phyloP scores from a whole-genome alignment of 768 basidiomycete species.

The Lactarius hengduanensis region DNA sequence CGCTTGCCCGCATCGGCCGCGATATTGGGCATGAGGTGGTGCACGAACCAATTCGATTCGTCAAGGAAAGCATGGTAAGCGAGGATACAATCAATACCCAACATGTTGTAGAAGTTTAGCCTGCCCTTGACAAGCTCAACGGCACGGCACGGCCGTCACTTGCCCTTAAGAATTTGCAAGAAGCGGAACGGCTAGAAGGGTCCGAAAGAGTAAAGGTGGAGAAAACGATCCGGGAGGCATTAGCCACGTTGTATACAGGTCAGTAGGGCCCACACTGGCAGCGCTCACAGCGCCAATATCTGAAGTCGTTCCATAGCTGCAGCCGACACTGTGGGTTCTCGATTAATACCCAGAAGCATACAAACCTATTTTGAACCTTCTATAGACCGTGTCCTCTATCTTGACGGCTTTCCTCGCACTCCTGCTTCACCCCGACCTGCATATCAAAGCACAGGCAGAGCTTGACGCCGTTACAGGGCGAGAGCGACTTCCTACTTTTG shows the following conservation, averaged over 20 bases:
- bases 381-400: conserved; percentile 29
- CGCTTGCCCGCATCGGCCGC: not conserved
- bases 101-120: not conserved
- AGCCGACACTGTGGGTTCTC: conserved; percentile 6
- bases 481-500: conserved; percentile 33
- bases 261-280: not conserved
- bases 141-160: conserved; percentile 17
- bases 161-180: conserved; percentile 4
- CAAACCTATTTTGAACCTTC: not conserved
- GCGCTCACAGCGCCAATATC: no score
- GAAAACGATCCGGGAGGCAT: not conserved
- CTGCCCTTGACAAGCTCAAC: not conserved
- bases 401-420: conserved; percentile 33
- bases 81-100: not conserved
- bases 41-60: conserved; percentile 5
- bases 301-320: conserved; percentile 5
- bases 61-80: conserved; percentile 17
- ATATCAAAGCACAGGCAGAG: conserved; percentile 33
- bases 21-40: not conserved
- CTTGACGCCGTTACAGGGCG: conserved; percentile 32
- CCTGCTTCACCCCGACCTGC: conserved; percentile 32
- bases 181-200: not conserved
- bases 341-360: not conserved
- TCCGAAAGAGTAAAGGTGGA: conserved; percentile 1
- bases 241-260: conserved; percentile 14